Evolutionary conservation across 2,329 filamentous ascomycete genomes (phyloP).

Genomic region (Corinectria fuckeliana): DNA sequence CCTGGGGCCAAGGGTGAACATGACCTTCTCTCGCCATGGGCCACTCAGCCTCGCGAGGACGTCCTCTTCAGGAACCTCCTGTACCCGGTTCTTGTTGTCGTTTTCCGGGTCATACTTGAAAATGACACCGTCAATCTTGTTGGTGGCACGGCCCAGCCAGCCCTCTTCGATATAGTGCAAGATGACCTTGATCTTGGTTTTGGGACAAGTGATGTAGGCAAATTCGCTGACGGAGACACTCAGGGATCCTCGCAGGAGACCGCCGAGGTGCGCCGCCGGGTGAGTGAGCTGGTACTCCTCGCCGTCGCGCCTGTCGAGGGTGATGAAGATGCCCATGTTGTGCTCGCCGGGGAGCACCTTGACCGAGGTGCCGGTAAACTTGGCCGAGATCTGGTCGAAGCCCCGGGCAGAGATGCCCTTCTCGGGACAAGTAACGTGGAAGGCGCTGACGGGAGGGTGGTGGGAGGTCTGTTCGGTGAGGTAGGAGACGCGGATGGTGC

Average conservation of each 20-base stretch:
- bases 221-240: constrained; percentile 90
- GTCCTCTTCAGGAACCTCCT: constrained; percentile 85
- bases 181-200: constrained; percentile 90
- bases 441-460: constrained; percentile 95
- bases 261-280: constrained; percentile 90
- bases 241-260: constrained; percentile 84
- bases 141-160: constrained; percentile 90
- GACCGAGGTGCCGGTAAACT: constrained; percentile 95
- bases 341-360: constrained; percentile 90
- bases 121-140: constrained; percentile 88
- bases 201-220: constrained; percentile 87
- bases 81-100: constrained; percentile 79
- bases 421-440: constrained; percentile 90
- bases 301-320: constrained; percentile 76
- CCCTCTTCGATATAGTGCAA: constrained; percentile 93
- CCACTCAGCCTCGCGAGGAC: constrained; percentile 83
- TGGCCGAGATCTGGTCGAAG: constrained; percentile 95
- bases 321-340: constrained; percentile 96
- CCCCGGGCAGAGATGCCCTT: constrained; percentile 87
- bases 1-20: constrained; percentile 66
- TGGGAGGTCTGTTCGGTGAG: constrained; percentile 98
- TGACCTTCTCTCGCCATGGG: constrained; percentile 78
- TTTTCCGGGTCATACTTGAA: constrained; percentile 91
- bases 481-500: constrained; percentile 82
- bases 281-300: constrained; percentile 97